Evolutionary conservation across 257 asterid genomes (phyloP).

Genomic region (Nicotiana undulata): DNA sequence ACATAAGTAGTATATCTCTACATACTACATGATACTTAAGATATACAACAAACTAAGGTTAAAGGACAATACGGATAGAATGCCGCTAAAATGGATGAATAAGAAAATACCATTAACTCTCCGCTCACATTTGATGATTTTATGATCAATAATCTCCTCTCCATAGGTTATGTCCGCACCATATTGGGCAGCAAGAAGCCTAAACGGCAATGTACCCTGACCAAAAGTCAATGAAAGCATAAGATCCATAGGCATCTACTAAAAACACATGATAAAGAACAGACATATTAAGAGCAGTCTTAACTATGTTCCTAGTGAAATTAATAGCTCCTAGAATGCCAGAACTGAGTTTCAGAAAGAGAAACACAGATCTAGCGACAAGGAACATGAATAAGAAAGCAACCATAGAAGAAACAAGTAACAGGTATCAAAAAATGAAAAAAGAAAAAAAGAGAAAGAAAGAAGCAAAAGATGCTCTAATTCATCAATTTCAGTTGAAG

Average conservation of each 20-base stretch:
- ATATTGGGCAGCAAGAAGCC: constrained; percentile 80
- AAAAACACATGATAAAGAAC: neutral
- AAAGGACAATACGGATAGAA: neutral
- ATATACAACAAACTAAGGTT: neutral
- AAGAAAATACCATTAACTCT: constrained; percentile 48
- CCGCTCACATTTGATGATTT: constrained; percentile 77
- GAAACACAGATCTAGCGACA: neutral
- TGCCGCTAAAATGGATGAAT: neutral
- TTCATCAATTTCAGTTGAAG: neutral
- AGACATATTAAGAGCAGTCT: neutral
- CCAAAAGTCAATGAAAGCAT: constrained; percentile 1
- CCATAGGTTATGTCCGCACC: constrained; percentile 88
- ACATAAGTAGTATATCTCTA: neutral
- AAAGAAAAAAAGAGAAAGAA: neutral
- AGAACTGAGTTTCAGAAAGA: neutral
- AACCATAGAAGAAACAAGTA: neutral
- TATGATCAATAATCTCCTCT: constrained; percentile 95
- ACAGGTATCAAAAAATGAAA: neutral
- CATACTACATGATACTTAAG: neutral
- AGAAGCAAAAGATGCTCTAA: neutral
- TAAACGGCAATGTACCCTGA: constrained; percentile 83
- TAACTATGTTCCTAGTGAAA: neutral
- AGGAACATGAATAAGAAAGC: neutral
- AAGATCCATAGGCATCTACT: constrained; percentile 6
- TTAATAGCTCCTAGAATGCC: neutral